These are phyloP conservation scores for Rhizophora mangle DNA, from an alignment of 345 rosid species.

Conservation along the genomic window DNA sequence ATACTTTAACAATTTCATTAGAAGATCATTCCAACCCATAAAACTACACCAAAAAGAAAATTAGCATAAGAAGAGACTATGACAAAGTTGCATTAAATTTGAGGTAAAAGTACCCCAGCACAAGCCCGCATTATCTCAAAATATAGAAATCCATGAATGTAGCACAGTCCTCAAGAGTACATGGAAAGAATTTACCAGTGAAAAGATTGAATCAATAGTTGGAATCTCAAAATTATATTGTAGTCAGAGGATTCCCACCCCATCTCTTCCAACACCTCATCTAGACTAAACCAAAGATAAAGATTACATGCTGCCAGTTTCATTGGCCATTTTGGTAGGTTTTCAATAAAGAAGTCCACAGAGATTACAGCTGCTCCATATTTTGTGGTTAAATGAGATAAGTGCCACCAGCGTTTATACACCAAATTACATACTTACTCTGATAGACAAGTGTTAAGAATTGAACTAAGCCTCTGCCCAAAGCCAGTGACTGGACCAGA, in stretches of 20 bases:
- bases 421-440: conserved; percentile 47
- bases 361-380: too few species aligned
- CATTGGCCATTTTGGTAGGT: too few species aligned
- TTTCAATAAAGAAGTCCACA: too few species aligned
- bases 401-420: neutral
- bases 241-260: too few species aligned
- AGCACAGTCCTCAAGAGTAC: neutral
- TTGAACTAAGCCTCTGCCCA: conserved; percentile 74
- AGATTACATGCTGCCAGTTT: too few species aligned
- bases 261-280: too few species aligned
- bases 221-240: too few species aligned
- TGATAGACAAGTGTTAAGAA: conserved; percentile 47
- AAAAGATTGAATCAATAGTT: neutral
- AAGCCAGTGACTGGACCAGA: conserved; percentile 62
- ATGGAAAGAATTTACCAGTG: neutral
- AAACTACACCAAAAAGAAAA: neutral
- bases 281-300: too few species aligned
- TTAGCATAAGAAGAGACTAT: neutral
- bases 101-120: neutral
- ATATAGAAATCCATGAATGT: neutral
- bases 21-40: conserved; percentile 1
- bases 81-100: neutral
- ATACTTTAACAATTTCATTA: neutral
- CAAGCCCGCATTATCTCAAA: neutral
- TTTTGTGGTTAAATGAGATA: too few species aligned